Evolutionary conservation across 352 stramenopile genomes (phyloP).

Genomic region (Stephanocyclus meneghinianus): DNA sequence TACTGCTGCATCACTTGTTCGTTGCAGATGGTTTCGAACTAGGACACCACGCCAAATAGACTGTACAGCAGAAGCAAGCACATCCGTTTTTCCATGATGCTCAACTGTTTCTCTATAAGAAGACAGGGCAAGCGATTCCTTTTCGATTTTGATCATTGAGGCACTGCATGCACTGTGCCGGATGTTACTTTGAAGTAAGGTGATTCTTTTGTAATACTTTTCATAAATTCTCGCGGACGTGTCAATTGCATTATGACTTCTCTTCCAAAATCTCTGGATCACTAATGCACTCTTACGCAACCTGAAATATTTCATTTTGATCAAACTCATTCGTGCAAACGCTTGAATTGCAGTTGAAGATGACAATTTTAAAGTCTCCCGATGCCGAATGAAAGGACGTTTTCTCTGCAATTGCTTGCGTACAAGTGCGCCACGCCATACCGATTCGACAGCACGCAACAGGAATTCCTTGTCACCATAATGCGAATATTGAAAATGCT

Average conservation of each 20-base stretch:
- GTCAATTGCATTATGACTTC: neutral
- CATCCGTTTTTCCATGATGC: neutral
- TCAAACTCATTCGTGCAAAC: neutral
- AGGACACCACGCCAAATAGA: neutral
- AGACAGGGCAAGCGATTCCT: no score
- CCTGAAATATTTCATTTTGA: neutral
- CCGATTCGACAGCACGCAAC: no score
- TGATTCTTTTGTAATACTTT: constrained; percentile 1
- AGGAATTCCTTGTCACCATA: no score
- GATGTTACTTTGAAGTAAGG: neutral
- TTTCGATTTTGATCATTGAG: neutral
- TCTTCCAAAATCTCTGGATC: constrained; percentile 16
- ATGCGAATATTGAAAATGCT: no score
- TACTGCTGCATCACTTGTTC: neutral
- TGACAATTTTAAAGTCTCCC: neutral
- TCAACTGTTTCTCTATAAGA: no score
- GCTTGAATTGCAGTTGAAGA: constrained; percentile 4
- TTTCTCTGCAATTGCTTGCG: no score
- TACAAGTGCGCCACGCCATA: no score
- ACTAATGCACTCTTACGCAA: neutral
- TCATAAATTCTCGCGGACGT: neutral
- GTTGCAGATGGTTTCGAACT: neutral
- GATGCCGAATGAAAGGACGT: no score
- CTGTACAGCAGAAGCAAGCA: neutral
- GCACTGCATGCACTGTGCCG: neutral